These are phyloP conservation scores for Saitozyma podzolica DNA, from an alignment of 768 basidiomycete genomes.

Conservation along the genomic window DNA sequence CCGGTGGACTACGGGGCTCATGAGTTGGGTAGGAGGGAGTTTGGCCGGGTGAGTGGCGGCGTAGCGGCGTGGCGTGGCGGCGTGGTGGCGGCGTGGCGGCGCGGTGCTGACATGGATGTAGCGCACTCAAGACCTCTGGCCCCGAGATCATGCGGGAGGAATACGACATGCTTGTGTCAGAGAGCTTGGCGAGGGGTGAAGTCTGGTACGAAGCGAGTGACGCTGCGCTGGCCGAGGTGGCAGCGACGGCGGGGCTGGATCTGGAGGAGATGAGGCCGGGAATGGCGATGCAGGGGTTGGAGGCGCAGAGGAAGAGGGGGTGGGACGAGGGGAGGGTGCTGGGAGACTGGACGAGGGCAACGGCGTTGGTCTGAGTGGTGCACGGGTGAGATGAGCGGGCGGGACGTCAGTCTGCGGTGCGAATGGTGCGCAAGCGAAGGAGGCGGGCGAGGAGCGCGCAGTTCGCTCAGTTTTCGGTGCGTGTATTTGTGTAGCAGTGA, in stretches of 20 bases:
- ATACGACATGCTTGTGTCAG: constrained; percentile 66
- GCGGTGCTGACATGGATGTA: constrained; percentile 43
- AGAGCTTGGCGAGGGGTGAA: constrained; percentile 21
- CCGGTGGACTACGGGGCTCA: constrained; percentile 73
- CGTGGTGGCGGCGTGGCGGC: neutral
- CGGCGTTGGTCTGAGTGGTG: neutral
- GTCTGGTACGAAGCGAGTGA: constrained; percentile 48
- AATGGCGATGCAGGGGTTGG: constrained; percentile 17
- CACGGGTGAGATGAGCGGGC: no score
- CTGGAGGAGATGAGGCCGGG: constrained; percentile 40
- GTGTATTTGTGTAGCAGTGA: no score
- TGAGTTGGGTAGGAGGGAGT: constrained; percentile 92
- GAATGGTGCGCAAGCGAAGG: no score
- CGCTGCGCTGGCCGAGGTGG: constrained; percentile 20
- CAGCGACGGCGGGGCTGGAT: constrained; percentile 24
- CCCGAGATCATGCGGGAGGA: constrained; percentile 76
- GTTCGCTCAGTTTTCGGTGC: no score
- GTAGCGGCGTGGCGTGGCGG: no score
- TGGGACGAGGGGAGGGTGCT: constrained; percentile 25
- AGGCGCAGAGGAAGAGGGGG: constrained; percentile 25
- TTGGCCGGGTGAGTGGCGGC: constrained; percentile 71
- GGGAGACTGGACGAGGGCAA: constrained; percentile 29
- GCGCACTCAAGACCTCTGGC: constrained; percentile 82
- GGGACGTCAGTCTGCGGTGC: no score
- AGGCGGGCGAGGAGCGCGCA: no score